Conservation (phyloP, 768 basidiomycete genomes). For the Boletus subcaerulescens region DNA sequence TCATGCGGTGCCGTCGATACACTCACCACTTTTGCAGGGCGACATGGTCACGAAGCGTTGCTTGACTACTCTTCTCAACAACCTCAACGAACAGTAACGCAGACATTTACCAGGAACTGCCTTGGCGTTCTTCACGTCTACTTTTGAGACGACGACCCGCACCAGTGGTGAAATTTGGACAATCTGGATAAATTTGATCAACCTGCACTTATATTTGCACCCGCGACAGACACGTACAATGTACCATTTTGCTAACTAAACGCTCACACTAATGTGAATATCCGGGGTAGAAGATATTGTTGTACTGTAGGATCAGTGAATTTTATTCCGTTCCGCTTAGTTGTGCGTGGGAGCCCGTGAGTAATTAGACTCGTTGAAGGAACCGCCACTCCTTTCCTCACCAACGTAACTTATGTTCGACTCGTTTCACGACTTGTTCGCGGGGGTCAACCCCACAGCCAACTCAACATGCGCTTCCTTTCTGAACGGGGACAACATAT, state of each 20-base stretch:
- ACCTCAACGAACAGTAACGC: conserved; percentile 67
- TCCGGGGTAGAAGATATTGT: conserved; percentile 30
- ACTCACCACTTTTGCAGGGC: conserved; percentile 49
- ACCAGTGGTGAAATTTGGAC: conserved; percentile 28
- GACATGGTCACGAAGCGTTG: conserved; percentile 98
- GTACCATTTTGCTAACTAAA: conserved; percentile 33
- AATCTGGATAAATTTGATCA: conserved; percentile 29
- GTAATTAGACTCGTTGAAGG: neutral
- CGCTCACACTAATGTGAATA: conserved; percentile 31
- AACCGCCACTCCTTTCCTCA: no score
- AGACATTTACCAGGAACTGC: neutral
- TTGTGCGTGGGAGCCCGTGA: conserved; percentile 8
- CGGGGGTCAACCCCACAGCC: conserved; percentile 20
- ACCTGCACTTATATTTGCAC: conserved; percentile 31
- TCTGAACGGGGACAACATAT: conserved; percentile 36
- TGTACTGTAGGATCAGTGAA: conserved; percentile 32
- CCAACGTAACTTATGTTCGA: conserved; percentile 12
- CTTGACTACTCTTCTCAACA: conserved; percentile 84
- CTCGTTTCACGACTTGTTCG: conserved; percentile 6
- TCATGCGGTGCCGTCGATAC: neutral
- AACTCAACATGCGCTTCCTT: conserved; percentile 37
- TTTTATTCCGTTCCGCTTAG: conserved; percentile 8
- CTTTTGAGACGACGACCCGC: conserved; percentile 18
- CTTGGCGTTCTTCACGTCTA: conserved; percentile 1
- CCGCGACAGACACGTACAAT: conserved; percentile 23